Evolutionary conservation across 352 stramenopile genomes (phyloP).

Genomic region (Blastocystis sp.): DNA sequence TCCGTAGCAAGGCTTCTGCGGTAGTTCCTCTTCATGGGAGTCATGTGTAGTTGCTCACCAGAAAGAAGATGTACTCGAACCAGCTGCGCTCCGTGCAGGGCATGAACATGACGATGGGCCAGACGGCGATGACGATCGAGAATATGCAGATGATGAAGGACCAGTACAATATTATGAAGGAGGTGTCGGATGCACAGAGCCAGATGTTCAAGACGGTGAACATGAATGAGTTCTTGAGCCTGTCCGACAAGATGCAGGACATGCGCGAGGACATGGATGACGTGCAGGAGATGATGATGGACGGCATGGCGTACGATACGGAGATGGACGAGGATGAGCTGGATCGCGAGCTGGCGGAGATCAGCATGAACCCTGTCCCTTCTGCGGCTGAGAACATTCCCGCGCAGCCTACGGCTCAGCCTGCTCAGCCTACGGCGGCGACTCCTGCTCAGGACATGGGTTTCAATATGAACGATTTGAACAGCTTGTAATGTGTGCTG

Average conservation of each 20-base stretch:
- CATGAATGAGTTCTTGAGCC: slow-evolving; percentile 49
- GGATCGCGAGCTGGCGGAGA: slow-evolving; percentile 41
- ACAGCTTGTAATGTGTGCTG: slow-evolving; percentile 12
- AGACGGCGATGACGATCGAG: slow-evolving; percentile 37
- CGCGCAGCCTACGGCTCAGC: background rate
- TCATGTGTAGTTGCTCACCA: slow-evolving; percentile 39
- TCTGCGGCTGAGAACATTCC: background rate
- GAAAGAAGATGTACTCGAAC: slow-evolving; percentile 35
- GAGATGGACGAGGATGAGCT: slow-evolving; percentile 47
- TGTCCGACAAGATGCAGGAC: slow-evolving; percentile 64
- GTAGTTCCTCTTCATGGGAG: background rate
- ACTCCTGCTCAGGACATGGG: background rate
- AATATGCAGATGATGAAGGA: slow-evolving; percentile 64
- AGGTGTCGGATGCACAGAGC: slow-evolving; percentile 52
- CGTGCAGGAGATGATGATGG: slow-evolving; percentile 69
- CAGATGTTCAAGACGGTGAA: slow-evolving; percentile 56
- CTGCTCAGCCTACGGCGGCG: background rate
- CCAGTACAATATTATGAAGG: slow-evolving; percentile 62
- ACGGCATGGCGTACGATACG: slow-evolving; percentile 34
- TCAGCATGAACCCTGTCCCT: slow-evolving; percentile 1
- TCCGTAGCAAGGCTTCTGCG: slow-evolving; percentile 2
- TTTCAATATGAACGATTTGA: slow-evolving; percentile 1
- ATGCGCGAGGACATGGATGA: slow-evolving; percentile 67
- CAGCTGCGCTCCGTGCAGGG: slow-evolving; percentile 34
- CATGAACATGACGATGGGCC: slow-evolving; percentile 58